phyloP scores from a whole-genome alignment of 371 early-diverging fungal genomes.

The Lichtheimia corymbifera region DNA sequence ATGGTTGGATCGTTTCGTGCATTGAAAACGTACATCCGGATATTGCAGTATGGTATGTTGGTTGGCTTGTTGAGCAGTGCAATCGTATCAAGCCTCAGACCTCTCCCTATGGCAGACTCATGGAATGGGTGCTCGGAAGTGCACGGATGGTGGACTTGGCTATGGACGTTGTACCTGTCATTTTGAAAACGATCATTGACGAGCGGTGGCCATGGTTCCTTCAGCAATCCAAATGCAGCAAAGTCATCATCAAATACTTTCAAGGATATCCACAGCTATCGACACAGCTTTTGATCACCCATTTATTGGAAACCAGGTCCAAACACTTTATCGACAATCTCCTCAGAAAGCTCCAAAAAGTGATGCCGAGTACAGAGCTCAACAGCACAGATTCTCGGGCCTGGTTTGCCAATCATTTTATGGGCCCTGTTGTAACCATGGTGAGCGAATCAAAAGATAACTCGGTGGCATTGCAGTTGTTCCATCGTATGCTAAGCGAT shows the following conservation, averaged over 20 bases:
- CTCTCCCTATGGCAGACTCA: no score
- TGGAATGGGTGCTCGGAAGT: neutral
- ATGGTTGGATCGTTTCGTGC: slow-evolving; percentile 29
- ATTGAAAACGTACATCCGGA: slow-evolving; percentile 17
- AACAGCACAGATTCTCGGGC: slow-evolving; percentile 13
- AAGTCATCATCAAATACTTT: slow-evolving; percentile 27
- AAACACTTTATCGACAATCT: neutral
- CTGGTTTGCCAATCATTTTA: slow-evolving; percentile 42
- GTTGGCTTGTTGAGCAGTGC: slow-evolving; percentile 22
- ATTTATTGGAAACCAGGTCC: neutral
- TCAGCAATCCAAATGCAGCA: neutral
- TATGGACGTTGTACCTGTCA: slow-evolving; percentile 23
- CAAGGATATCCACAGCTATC: slow-evolving; percentile 29
- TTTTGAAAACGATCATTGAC: slow-evolving; percentile 15
- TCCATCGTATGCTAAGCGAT: slow-evolving; percentile 33
- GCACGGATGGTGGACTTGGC: slow-evolving; percentile 10
- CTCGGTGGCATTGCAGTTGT: slow-evolving; percentile 28
- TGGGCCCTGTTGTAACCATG: slow-evolving; percentile 21
- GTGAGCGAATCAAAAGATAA: slow-evolving; percentile 18
- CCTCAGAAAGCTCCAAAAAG: neutral
- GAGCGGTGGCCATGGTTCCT: slow-evolving; percentile 20
- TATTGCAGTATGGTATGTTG: slow-evolving; percentile 25
- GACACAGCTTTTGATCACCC: slow-evolving; percentile 18
- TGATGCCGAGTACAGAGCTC: neutral
- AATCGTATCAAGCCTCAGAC: slow-evolving; percentile 6